Evolutionary conservation across 371 early-diverging fungal genomes (phyloP), one percentile per base, ranked within the genome.

Genomic region (Lichtheimia hyalospora): DNA sequence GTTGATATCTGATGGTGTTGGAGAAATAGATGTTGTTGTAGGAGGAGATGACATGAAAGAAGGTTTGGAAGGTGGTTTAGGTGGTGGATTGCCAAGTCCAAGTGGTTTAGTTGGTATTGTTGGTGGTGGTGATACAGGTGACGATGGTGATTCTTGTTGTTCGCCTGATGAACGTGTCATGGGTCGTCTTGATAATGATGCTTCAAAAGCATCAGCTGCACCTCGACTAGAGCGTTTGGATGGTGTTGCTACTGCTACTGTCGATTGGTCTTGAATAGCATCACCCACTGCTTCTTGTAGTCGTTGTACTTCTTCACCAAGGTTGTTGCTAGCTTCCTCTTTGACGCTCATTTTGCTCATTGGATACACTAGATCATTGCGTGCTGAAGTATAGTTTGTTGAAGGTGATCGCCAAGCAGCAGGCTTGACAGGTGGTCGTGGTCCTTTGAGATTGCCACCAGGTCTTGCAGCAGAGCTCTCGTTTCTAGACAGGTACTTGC

Each of bases 131-230:
- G 53, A 44, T n/a, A 49, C 16, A 20, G 59, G 49, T 27, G 64
- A 43, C 7, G 51, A 13, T 52, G 40, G 65, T n/a, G 15, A 56
- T 27, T 5, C 39, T 39, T 24, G 61, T 24, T n/a, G 27, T 42
- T 56, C 52, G 12, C 16, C 39, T 15, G 20, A 4, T 55, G 10
- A 43, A 46, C 10, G 52, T 23, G 13, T 46, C 15, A 14, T 24
- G 13, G 27, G 18, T 51, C 34, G 62, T 52, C 41, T 58, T 57
- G 54, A 28, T 50, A 67, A 43, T 21, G 67, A 60, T 10, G 65
- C 62, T 58, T 69, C 69, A 62, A 69, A 69, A 0, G 70, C 66
- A 54, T 63, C 69, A 20, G 15, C 51, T 10, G 49, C 15, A 48
- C 21, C 56, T 2, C 20, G 42, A 24, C 44, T 52, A 16, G 54